Conservation (phyloP, 306 rosid genomes). For the Trifolium pratense region DNA sequence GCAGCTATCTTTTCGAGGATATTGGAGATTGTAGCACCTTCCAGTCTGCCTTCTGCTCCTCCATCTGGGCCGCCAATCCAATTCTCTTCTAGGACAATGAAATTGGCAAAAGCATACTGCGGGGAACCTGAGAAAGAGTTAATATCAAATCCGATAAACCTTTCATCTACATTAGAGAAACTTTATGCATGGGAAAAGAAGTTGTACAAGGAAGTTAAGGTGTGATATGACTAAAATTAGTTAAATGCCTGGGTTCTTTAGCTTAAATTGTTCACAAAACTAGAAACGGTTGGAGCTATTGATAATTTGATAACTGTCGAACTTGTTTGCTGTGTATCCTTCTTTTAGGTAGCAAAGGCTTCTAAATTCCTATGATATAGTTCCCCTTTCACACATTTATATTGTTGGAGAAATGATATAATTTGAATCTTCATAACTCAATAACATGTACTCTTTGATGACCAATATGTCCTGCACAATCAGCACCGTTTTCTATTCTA, state of each 20-base stretch:
- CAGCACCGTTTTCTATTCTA: constrained; percentile 11
- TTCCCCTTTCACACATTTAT: constrained; percentile 6
- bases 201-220: constrained; percentile 93
- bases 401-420: constrained; percentile 20
- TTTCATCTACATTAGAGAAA: constrained; percentile 82
- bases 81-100: constrained; percentile 61
- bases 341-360: not conserved
- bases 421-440: constrained; percentile 15
- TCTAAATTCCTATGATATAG: constrained; percentile 9
- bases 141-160: constrained; percentile 60
- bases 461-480: constrained; percentile 20
- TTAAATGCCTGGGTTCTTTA: constrained; percentile 7
- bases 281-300: constrained; percentile 16
- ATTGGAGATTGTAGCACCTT: constrained; percentile 63
- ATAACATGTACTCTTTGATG: constrained; percentile 27
- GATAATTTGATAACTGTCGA: constrained; percentile 22
- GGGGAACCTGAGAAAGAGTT: constrained; percentile 67
- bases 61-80: constrained; percentile 44
- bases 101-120: constrained; percentile 71
- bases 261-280: constrained; percentile 27
- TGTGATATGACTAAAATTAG: constrained; percentile 41
- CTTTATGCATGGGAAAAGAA: constrained; percentile 98
- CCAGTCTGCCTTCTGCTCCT: constrained; percentile 58
- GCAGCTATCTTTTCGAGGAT: constrained; percentile 80
- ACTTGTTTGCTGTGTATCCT: constrained; percentile 25